Evolutionary conservation across 1,284 basidiomycete species (phyloP), one percentile per base, ranked within the genome.

Genomic region (Sporisorium reilianum): DNA sequence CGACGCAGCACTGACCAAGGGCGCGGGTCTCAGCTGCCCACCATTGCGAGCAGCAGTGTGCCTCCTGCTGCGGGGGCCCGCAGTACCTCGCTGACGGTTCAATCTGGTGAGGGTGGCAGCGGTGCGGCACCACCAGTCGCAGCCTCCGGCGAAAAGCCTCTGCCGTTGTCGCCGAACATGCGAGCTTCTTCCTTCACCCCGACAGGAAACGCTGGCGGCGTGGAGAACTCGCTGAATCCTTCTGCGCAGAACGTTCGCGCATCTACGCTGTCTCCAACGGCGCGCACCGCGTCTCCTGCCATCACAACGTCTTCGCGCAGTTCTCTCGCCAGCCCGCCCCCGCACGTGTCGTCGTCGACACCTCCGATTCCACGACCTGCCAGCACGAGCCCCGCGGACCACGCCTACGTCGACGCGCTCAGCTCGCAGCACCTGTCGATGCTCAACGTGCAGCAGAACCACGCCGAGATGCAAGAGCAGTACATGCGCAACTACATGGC

Each of bases 401-500:
- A 28, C 26, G 32, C 53, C 30, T 53, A 61, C 32, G 42, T 44
- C 6, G 58, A 62, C 23, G 26, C 30, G 10, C 60, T 64, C 16
- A 64, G 45, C 38, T 55, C 64, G 18, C 70, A 74, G 16, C 68
- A 71, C 8, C 57, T 75, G 9, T 63, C 68, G 25, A 52, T 59
- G 64, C 54, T 75, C 30, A 59, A 66, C 54, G 50, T 51, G 14
- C 68, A 71, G 38, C 68, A 71, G 54, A 51, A 50, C 14, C 73
- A 71, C 28, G 56, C 64, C 3, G 73, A 75, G 41, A 54, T 71
- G 55, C 73, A 75, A 28, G 67, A 75, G 45, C 64, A 71, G 44
- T 71, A 71, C 55, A 75, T 75, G 68, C 73, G 67, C 14, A 66
- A 67, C 50, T 75, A 75, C 61, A 75, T 75, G 73, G 73, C 68